Conservation (phyloP, 139 green algal species). For the Chlamydomonas sp. region DNA sequence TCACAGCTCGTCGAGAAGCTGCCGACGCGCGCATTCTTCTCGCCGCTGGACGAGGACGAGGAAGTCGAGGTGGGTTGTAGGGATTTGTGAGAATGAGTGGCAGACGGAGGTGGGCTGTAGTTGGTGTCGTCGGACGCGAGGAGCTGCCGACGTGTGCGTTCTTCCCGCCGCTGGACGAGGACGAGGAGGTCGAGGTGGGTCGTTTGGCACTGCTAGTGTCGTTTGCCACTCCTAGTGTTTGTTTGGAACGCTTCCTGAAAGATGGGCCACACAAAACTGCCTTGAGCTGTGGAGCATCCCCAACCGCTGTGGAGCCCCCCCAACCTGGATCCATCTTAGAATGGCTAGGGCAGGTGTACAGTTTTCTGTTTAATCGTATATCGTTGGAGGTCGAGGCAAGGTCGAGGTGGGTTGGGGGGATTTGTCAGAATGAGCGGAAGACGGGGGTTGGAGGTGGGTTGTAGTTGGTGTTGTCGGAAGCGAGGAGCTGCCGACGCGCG, state of each 20-base stretch:
- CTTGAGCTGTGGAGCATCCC: too few species aligned
- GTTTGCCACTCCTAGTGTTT: too few species aligned
- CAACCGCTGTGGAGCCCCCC: too few species aligned
- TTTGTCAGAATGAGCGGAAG: slow-evolving; percentile 42
- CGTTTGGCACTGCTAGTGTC: too few species aligned
- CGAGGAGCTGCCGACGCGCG: slow-evolving; percentile 73
- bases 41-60: slow-evolving; percentile 79
- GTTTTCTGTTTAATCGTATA: too few species aligned
- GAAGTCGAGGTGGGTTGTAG: slow-evolving; percentile 77
- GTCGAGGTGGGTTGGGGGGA: too few species aligned
- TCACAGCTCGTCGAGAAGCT: slow-evolving; percentile 66
- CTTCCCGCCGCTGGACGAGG: slow-evolving; percentile 70
- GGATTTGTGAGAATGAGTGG: slow-evolving; percentile 49
- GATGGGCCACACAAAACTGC: too few species aligned
- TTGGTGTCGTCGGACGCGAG: slow-evolving; percentile 23
- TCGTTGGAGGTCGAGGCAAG: slow-evolving; percentile 87
- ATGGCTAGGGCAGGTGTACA: too few species aligned
- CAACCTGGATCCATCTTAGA: too few species aligned
- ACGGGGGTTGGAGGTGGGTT: slow-evolving; percentile 3
- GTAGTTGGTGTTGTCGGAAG: slow-evolving; percentile 25
- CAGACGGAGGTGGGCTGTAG: neutral
- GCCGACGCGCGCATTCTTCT: slow-evolving; percentile 79
- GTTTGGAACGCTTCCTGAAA: too few species aligned
- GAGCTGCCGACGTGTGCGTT: slow-evolving; percentile 81
- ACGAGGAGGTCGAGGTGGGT: slow-evolving; percentile 73